phyloP scores from a whole-genome alignment of 73 alveolate species.

The Tetrahymena thermophila region DNA sequence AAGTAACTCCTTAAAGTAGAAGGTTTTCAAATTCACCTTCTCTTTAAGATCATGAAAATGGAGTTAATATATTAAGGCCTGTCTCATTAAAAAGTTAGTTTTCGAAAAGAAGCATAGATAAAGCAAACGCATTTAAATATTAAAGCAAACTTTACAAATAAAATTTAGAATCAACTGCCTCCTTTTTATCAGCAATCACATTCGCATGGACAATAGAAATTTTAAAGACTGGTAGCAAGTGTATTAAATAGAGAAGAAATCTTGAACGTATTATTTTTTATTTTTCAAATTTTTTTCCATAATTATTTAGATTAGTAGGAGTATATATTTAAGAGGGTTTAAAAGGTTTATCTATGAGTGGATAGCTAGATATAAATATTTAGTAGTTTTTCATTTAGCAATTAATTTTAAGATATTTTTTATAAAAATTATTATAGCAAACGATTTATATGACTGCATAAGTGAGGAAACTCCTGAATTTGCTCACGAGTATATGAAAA shows the following conservation, averaged over 20 bases:
- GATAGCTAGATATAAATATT: no score
- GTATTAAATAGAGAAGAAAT: background rate
- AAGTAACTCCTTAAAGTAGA: background rate
- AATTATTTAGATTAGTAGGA: background rate
- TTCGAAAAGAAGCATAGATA: background rate
- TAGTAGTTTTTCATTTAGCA: background rate
- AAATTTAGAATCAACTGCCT: background rate
- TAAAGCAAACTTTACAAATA: background rate
- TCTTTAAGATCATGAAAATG: background rate
- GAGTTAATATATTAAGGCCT: background rate
- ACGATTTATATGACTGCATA: background rate
- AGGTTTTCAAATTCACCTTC: background rate
- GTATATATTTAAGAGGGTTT: background rate
- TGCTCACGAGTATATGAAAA: background rate
- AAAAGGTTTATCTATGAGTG: no score
- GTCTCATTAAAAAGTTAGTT: background rate
- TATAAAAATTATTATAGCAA: background rate
- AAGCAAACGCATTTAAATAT: background rate
- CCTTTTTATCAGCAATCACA: background rate
- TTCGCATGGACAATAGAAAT: background rate
- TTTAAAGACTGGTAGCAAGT: background rate
- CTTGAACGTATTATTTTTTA: background rate
- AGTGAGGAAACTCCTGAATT: background rate
- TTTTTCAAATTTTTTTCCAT: background rate
- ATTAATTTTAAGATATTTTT: background rate